Evolutionary conservation across 2,329 filamentous ascomycete genomes (phyloP).

Genomic region (Diaporthe velutina): DNA sequence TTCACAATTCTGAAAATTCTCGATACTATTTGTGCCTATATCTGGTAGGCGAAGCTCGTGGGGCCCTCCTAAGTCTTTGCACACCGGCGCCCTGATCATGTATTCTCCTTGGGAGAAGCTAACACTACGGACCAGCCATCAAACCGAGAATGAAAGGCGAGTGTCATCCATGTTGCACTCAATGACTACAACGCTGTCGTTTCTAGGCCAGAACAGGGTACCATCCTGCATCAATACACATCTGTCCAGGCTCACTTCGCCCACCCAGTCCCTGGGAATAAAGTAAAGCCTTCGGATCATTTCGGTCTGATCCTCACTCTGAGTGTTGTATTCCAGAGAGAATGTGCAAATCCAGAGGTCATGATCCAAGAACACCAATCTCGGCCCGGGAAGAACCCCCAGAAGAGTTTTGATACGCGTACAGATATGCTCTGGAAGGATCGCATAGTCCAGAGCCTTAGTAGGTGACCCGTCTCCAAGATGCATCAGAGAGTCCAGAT

Average conservation of each 20-base stretch:
- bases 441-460: background rate
- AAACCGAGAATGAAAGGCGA: background rate
- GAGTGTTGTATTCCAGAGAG: background rate
- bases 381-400: background rate
- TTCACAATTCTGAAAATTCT: no score
- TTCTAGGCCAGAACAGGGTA: background rate
- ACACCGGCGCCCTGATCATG: background rate
- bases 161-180: background rate
- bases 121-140: no score
- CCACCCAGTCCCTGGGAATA: background rate
- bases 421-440: background rate
- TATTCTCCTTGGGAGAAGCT: background rate
- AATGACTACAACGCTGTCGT: background rate
- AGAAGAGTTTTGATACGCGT: background rate
- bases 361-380: background rate
- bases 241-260: background rate
- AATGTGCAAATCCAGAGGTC: background rate
- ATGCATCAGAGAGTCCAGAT: background rate
- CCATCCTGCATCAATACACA: background rate
- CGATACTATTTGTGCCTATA: no score
- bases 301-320: background rate
- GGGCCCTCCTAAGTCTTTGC: background rate
- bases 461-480: background rate
- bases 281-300: background rate
- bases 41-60: no score